phyloP scores from a whole-genome alignment of 2,329 filamentous ascomycete genomes.

The Xylaria sp. region DNA sequence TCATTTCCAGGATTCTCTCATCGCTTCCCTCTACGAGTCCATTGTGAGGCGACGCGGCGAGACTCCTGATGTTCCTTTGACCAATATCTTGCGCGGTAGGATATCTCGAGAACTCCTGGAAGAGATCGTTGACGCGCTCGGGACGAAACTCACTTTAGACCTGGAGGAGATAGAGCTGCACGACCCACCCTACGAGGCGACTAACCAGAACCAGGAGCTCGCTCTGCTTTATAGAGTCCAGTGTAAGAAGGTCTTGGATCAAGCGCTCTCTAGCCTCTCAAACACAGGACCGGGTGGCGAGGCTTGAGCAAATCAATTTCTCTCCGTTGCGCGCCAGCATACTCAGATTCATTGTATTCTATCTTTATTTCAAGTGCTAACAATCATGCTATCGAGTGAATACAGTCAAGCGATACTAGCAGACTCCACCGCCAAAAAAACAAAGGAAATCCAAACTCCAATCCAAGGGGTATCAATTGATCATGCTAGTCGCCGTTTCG shows the following conservation, averaged over 20 bases:
- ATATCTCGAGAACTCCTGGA: constrained; percentile 48
- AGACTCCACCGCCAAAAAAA: too few relatives aligned
- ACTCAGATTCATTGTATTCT: neutral
- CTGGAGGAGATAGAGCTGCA: constrained; percentile 54
- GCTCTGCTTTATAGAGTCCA: constrained; percentile 56
- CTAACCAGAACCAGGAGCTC: constrained; percentile 53
- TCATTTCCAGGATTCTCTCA: constrained; percentile 59
- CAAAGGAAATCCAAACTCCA: constrained; percentile 31
- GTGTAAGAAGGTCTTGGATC: constrained; percentile 55
- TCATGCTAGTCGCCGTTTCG: constrained; percentile 30
- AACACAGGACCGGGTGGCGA: constrained; percentile 16
- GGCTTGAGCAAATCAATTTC: neutral
- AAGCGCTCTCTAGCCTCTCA: constrained; percentile 44
- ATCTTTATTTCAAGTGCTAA: too few relatives aligned
- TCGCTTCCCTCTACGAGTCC: constrained; percentile 55
- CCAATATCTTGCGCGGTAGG: constrained; percentile 51
- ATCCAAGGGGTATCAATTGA: constrained; percentile 40
- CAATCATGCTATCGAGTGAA: too few relatives aligned
- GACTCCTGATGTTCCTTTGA: constrained; percentile 37
- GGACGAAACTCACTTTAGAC: constrained; percentile 47
- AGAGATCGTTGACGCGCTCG: constrained; percentile 44
- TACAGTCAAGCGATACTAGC: neutral
- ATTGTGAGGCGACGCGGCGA: constrained; percentile 32
- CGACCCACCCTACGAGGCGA: constrained; percentile 45
- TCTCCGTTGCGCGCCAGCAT: neutral